A percentile compares a stretch with the other conserved stretches of the same genome.
Evolutionary conservation across 1,139 yeast genomes (phyloP).

Genomic region (Candida dubliniensis): DNA sequence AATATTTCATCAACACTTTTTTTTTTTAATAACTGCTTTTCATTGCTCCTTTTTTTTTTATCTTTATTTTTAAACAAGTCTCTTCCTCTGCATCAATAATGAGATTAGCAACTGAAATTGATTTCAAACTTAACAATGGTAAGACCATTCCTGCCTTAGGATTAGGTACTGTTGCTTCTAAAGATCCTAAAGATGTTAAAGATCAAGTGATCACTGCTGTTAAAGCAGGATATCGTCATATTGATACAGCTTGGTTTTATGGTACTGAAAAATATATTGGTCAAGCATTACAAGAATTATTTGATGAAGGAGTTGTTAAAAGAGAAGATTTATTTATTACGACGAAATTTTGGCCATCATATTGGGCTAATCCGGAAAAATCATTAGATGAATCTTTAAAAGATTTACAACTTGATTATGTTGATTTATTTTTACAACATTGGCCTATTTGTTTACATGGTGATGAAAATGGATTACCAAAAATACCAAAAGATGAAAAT

Average conservation of each 20-base stretch:
- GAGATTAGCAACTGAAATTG: constrained; percentile 23
- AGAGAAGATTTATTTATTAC: constrained; percentile 62
- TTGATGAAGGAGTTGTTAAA: constrained; percentile 47
- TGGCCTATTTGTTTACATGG: constrained; percentile 54
- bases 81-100: constrained; percentile 7
- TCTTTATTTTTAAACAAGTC: background rate
- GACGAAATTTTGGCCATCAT: constrained; percentile 59
- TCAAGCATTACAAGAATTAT: constrained; percentile 47
- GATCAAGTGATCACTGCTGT: constrained; percentile 41
- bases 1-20: background rate
- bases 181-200: constrained; percentile 32
- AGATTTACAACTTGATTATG: constrained; percentile 53
- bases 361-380: constrained; percentile 36
- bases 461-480: constrained; percentile 38
- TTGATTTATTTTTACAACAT: constrained; percentile 59
- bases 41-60: background rate
- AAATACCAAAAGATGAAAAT: constrained; percentile 34
- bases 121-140: constrained; percentile 32
- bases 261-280: constrained; percentile 53
- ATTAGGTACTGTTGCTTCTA: constrained; percentile 39
- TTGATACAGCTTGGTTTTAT: constrained; percentile 49
- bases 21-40: background rate
- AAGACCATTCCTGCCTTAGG: constrained; percentile 39
- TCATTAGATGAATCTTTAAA: constrained; percentile 37
- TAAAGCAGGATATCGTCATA: constrained; percentile 42